Evolutionary conservation across 768 basidiomycete genomes (phyloP), one percentile per base, ranked within the genome.

Genomic region (Lactifluus subvellereus): DNA sequence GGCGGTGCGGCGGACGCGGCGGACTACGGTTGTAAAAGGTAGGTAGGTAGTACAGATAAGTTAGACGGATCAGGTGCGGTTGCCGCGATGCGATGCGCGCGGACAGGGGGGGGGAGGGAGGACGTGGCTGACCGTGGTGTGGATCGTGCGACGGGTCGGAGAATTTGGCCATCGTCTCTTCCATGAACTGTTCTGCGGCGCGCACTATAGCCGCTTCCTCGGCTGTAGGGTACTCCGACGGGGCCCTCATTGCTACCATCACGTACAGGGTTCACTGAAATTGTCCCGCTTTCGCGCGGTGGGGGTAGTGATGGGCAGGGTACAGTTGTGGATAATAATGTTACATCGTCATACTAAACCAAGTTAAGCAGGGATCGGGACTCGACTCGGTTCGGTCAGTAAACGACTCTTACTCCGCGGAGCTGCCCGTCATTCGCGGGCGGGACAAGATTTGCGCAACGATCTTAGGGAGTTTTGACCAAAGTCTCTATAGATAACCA

Each of bases 1-100:
- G 1, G 93, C 90, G 1, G 88, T 89, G 68, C 80, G 84, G 57
- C 93, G 78, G 32, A 96, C 93, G 65, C 94, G 87, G 67, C 88
- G 80, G 10, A 95, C 93, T 94, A 71, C 20, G 10, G 35, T 37
- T 1, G 42, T 43, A 18, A 43, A 13, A 5, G 11, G 14, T 43
- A 18, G 42, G 14, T 16, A 18, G 42, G 5, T 18, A 6, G 16
- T 43, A 37, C 35, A 3, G 35, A 10, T 11, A 37, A 37, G 35
- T 11, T 7, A 10, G 35, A 7, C 35, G 35, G 35, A 37, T 37
- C 10, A 37, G 40, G 14, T 42, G 40, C 14, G 14, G 14, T 11
- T 42, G 40, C 37, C 18, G 42, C 16, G n/a, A 40, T 18, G 47
- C 18, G 51, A 49, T 35, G 20, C 47, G 38, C 20, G 30, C 38